A percentile compares a stretch with the other conserved stretches of the same genome.
phyloP scores from a whole-genome alignment of 2,329 filamentous ascomycete species.

The Emergomyces pasteurianus region DNA sequence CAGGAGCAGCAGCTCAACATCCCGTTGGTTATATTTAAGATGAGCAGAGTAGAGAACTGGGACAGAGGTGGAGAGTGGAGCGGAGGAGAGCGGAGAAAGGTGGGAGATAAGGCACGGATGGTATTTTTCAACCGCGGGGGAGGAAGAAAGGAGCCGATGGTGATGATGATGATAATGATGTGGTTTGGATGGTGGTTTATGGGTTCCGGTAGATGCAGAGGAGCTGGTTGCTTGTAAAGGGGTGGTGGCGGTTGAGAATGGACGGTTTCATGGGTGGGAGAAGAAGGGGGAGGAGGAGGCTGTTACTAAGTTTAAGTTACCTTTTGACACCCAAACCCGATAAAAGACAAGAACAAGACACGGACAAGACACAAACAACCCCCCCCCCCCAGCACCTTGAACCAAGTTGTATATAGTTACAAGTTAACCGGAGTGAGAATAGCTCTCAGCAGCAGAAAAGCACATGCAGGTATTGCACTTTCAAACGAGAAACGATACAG shows the following conservation, averaged over 20 bases:
- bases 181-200: background rate
- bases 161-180: background rate
- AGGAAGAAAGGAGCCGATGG: background rate
- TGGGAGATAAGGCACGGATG: background rate
- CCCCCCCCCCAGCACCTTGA: background rate
- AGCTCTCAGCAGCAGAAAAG: background rate
- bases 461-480: background rate
- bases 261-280: background rate
- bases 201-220: conserved; percentile 5
- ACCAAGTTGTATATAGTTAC: background rate
- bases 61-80: too few relatives aligned
- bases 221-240: too few relatives aligned
- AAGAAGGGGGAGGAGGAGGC: conserved; percentile 4
- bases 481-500: background rate
- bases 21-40: background rate
- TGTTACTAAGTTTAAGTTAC: background rate
- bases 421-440: background rate
- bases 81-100: background rate
- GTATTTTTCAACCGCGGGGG: background rate
- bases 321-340: background rate
- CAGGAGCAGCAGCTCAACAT: background rate
- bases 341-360: background rate
- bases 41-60: too few relatives aligned
- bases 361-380: background rate
- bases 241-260: background rate